phyloP scores from a whole-genome alignment of 2,329 filamentous ascomycete genomes.

The Aspergillus sp. region DNA sequence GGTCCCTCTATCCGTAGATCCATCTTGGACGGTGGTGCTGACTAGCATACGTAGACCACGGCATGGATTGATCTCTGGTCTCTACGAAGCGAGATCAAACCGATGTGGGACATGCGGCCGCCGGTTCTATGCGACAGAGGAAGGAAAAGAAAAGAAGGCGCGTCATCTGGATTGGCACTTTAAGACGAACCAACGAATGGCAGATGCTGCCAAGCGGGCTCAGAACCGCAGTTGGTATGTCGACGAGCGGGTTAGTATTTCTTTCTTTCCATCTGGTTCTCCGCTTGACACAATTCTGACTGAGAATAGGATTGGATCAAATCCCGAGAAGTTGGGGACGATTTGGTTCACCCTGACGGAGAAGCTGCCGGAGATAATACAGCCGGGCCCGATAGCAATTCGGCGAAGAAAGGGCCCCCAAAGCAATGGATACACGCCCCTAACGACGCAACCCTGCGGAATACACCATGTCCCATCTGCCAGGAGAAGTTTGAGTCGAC shows the following conservation, averaged over 20 bases:
- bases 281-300: constrained; percentile 13
- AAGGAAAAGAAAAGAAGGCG: constrained; percentile 77
- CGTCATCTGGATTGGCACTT: constrained; percentile 98
- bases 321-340: constrained; percentile 70
- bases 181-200: constrained; percentile 78
- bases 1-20: constrained; percentile 22
- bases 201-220: constrained; percentile 74
- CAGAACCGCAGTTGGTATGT: constrained; percentile 94
- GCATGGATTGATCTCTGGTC: constrained; percentile 60
- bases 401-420: constrained; percentile 49
- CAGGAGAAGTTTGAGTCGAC: constrained; percentile 90
- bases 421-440: constrained; percentile 75
- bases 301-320: constrained; percentile 72
- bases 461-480: constrained; percentile 82
- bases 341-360: constrained; percentile 39
- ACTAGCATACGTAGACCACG: constrained; percentile 49
- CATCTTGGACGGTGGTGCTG: too few species aligned
- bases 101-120: constrained; percentile 88
- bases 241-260: constrained; percentile 63
- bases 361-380: constrained; percentile 33
- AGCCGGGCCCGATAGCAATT: constrained; percentile 31
- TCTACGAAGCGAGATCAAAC: constrained; percentile 76
- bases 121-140: constrained; percentile 68
- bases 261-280: constrained; percentile 2
- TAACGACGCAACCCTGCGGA: constrained; percentile 64